Evolutionary conservation across 2,329 filamentous ascomycete species (phyloP).

Genomic region (Daldinia eschscholtzii): DNA sequence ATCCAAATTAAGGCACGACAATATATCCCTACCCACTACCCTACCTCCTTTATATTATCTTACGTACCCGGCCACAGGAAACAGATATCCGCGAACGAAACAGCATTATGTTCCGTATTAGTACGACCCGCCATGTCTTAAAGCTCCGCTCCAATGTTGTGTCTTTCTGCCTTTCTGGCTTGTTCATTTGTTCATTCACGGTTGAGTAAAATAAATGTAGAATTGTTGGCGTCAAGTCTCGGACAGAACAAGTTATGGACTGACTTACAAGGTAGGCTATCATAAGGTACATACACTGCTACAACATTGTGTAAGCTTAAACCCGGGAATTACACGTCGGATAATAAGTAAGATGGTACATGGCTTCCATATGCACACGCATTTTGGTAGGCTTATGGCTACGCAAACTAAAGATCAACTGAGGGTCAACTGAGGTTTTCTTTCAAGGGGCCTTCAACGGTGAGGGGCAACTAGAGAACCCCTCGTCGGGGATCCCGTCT

Average conservation of each 20-base stretch:
- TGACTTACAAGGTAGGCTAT: no score
- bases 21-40: conserved; percentile 34
- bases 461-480: conserved; percentile 4
- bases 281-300: neutral
- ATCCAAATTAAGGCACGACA: conserved; percentile 33
- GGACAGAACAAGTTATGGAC: neutral
- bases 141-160: conserved; percentile 24
- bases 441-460: conserved; percentile 19
- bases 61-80: conserved; percentile 27
- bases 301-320: neutral
- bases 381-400: conserved; percentile 25
- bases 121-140: conserved; percentile 22
- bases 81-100: conserved; percentile 22
- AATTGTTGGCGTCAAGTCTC: neutral
- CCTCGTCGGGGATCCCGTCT: conserved; percentile 38
- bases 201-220: conserved; percentile 17
- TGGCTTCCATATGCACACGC: neutral
- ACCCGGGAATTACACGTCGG: conserved; percentile 6
- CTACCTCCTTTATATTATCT: conserved; percentile 34
- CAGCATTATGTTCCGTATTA: conserved; percentile 29
- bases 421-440: conserved; percentile 14
- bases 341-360: conserved; percentile 3
- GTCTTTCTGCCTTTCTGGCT: conserved; percentile 17
- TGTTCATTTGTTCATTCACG: conserved; percentile 24
- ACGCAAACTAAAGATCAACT: conserved; percentile 20